phyloP scores from a whole-genome alignment of 345 rosid genomes.

The Limnanthes douglasii region DNA sequence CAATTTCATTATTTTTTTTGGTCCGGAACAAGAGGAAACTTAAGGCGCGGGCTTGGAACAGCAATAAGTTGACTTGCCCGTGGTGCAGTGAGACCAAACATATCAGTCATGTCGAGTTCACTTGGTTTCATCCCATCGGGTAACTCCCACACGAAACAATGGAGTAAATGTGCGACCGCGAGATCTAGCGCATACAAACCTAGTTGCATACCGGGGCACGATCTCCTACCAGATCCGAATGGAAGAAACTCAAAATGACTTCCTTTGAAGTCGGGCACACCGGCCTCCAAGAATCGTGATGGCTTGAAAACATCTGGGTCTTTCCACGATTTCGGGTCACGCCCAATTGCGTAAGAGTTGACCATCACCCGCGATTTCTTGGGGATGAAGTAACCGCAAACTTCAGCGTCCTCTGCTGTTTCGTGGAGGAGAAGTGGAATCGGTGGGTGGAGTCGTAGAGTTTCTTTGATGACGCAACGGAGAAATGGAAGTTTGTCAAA shows the following conservation, averaged over 20 bases:
- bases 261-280: constrained; percentile 66
- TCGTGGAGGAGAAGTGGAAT: constrained; percentile 92
- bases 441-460: constrained; percentile 84
- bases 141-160: constrained; percentile 70
- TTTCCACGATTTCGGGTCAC: constrained; percentile 62
- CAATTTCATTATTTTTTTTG: too few relatives aligned
- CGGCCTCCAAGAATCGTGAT: constrained; percentile 47
- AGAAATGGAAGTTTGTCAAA: constrained; percentile 48
- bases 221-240: constrained; percentile 83
- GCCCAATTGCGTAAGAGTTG: constrained; percentile 65
- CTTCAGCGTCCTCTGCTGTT: constrained; percentile 46
- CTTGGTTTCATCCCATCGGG: constrained; percentile 82
- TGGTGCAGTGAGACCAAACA: constrained; percentile 83
- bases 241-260: constrained; percentile 73
- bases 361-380: constrained; percentile 55
- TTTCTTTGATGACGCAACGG: constrained; percentile 58
- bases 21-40: too few relatives aligned
- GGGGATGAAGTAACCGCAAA: constrained; percentile 52
- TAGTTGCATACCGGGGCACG: constrained; percentile 92
- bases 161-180: constrained; percentile 61
- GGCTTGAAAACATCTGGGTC: constrained; percentile 63
- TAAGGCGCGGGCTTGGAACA: constrained; percentile 37
- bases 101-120: constrained; percentile 71
- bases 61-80: constrained; percentile 55
- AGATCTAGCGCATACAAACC: constrained; percentile 67